phyloP scores from a whole-genome alignment of 176 grass and related monocot species.

The Aegilops longissima region DNA sequence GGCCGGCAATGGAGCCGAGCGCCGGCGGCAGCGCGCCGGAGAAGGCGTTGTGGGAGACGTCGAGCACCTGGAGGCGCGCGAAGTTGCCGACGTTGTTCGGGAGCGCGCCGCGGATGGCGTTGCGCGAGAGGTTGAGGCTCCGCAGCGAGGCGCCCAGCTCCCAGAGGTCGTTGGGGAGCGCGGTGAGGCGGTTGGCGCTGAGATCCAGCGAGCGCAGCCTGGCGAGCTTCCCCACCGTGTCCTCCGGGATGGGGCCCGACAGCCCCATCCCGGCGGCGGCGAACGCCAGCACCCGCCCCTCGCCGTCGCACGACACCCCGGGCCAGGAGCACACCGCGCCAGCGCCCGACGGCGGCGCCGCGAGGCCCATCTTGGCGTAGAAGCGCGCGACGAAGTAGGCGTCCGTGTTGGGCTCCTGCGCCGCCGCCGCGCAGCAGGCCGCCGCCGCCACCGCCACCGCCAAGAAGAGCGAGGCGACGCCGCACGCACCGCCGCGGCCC shows the following conservation, averaged over 20 bases:
- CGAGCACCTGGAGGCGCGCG: slow-evolving; percentile 53
- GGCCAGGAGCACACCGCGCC: slow-evolving; percentile 54
- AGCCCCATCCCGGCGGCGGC: slow-evolving; percentile 52
- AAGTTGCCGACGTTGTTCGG: slow-evolving; percentile 80
- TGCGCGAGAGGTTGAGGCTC: slow-evolving; percentile 75
- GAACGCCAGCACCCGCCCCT: slow-evolving; percentile 45
- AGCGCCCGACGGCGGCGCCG: slow-evolving; percentile 15
- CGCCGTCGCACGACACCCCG: slow-evolving; percentile 57
- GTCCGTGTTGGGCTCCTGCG: slow-evolving; percentile 85
- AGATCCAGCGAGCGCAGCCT: slow-evolving; percentile 66
- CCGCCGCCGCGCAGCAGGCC: slow-evolving; percentile 1
- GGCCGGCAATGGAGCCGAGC: slow-evolving; percentile 50
- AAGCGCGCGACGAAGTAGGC: slow-evolving; percentile 67
- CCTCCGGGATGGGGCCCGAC: slow-evolving; percentile 59
- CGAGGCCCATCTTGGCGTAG: slow-evolving; percentile 49
- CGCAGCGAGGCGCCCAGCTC: slow-evolving; percentile 67
- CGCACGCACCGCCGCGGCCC: neutral
- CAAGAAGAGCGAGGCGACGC: neutral
- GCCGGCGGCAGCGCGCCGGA: slow-evolving; percentile 48
- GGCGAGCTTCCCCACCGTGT: slow-evolving; percentile 78
- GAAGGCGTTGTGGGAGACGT: slow-evolving; percentile 79
- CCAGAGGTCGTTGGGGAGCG: slow-evolving; percentile 66
- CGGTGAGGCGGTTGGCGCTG: slow-evolving; percentile 65
- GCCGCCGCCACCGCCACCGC: neutral
- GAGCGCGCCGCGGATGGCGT: slow-evolving; percentile 57